These are phyloP conservation scores for Kodamaea sagamina DNA, from an alignment of 805 yeast genomes.

Conservation along the genomic window DNA sequence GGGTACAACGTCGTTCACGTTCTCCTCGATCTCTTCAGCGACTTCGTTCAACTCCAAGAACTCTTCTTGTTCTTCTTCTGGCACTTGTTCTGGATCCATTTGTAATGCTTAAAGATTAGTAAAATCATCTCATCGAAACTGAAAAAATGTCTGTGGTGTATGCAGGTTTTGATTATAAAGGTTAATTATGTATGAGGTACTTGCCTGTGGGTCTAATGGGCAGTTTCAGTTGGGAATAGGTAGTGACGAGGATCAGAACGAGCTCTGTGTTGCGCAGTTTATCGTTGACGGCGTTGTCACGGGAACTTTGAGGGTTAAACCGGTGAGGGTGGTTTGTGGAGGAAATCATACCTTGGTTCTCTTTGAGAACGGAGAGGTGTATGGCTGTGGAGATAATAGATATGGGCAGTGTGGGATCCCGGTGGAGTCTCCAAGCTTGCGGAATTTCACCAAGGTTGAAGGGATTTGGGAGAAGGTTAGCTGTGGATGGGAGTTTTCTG, in stretches of 20 bases:
- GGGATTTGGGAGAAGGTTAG: conserved; percentile 48
- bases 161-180: conserved; percentile 11
- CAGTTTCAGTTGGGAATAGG: conserved; percentile 68
- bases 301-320: conserved; percentile 18
- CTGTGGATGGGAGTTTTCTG: conserved; percentile 81
- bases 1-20: conserved; percentile 27
- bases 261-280: conserved; percentile 22
- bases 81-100: conserved; percentile 16
- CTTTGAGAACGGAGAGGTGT: conserved; percentile 52
- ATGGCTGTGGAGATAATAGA: conserved; percentile 59
- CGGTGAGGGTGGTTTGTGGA: conserved; percentile 63
- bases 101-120: neutral
- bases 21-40: conserved; percentile 36
- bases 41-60: conserved; percentile 31
- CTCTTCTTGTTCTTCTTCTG: conserved; percentile 23
- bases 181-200: conserved; percentile 25
- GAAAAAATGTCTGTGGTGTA: neutral
- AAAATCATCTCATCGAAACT: conserved; percentile 9
- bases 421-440: conserved; percentile 9
- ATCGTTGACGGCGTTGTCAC: neutral
- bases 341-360: conserved; percentile 83
- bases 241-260: conserved; percentile 46
- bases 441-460: conserved; percentile 20
- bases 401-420: conserved; percentile 53
- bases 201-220: conserved; percentile 86